Base-by-base conservation (phyloP, 306 rosid genomes). In the Cyclanthera cordifolia region DNA sequence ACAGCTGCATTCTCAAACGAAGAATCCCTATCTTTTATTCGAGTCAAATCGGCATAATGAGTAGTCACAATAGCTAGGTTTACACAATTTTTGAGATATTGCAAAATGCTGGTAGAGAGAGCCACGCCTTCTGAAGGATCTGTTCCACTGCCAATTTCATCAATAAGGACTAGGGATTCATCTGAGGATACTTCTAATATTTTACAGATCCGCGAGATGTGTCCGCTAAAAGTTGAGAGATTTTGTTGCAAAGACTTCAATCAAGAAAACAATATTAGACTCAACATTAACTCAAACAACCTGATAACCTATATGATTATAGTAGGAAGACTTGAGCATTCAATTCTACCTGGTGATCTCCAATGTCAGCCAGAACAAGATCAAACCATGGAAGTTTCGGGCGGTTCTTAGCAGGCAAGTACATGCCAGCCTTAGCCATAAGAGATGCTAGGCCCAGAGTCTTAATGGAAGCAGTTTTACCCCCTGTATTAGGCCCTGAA, bases 111-210 rank as follows among this genome's bases (percentile, higher is more conserved):
- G 66, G 89, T 21, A 20, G 98, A 89, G 82, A 92, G 98, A 80
- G 98, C 95, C 76, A 92, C 90, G 50, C 98, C 98, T 86, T 92
- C 98, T 50, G 98, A 87, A 63, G 98, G 98, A 78, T 92, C 98
- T 45, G 98, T 92, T 76, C 98, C 95, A 79, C 95, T 27, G 28
- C 98, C 98, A 78, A 92, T 92, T 83, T 92, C 98, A 78, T 92
- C 96, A 37, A 92, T 79, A 65, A 89, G 96, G 80, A 92, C 90
- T 74, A 92, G 95, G 53, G 96, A 89, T 72, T 84, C 82, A 77
- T 82, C 72, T 13, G 93, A 80, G 72, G 89, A 73, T 79, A 86
- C 91, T 81, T 86, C 85, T 80, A 87, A 74, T 61, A 89, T 86
- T 77, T 83, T 85, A 69, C 89, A 53, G 51, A 92, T 81, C 60